Evolutionary conservation across 1,284 basidiomycete genomes (phyloP), one percentile per base, ranked within the genome.

Genomic region (Apiotrichum gamsii): DNA sequence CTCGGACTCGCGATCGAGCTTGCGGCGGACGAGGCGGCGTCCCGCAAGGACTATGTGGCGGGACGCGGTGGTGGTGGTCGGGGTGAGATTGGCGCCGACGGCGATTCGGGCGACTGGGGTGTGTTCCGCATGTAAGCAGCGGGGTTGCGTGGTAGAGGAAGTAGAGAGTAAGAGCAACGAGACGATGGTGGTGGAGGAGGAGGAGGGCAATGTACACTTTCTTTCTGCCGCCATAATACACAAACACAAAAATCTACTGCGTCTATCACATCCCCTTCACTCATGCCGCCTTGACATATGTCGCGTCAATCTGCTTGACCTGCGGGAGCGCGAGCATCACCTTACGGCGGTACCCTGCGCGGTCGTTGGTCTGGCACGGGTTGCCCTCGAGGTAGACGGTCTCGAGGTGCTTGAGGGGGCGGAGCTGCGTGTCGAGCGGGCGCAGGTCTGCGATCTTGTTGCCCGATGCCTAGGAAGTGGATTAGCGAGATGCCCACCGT

Each of bases 371-470:
- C 70, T 97, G 90, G 54, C 87, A 86, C 2, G 95, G 95, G 67
- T 98, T 98, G 8, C 82, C 84, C 72, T 98, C 94, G 25, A 98
- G 79, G 69, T 98, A 98, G 8, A 98, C 78, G 1, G 95, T 98
- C 64, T 86, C 80, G 13, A 98, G 77, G 3, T 80, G 77, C 2
- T 73, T 47, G 31, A 87, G 76, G n/a, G 78, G 73, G 25, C 79
- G 77, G n/a, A 96, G 79, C 65, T 95, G 80, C 1, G 75, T 67
- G 47, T 88, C 85, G 18, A 97, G 72, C 3, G 79, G 76, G 13
- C 74, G 77, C 8, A 95, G 72, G 48, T 82, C 78, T 2, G 80
- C 72, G 43, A 97, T 86, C 63, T 83, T 76, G 73, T 97, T 97
- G 59, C 87, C 80, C 65, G 85, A 95, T 52, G 93, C 82, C 90